Evolutionary conservation across 257 asterid genomes (phyloP).

Genomic region (Gentiana straminea): DNA sequence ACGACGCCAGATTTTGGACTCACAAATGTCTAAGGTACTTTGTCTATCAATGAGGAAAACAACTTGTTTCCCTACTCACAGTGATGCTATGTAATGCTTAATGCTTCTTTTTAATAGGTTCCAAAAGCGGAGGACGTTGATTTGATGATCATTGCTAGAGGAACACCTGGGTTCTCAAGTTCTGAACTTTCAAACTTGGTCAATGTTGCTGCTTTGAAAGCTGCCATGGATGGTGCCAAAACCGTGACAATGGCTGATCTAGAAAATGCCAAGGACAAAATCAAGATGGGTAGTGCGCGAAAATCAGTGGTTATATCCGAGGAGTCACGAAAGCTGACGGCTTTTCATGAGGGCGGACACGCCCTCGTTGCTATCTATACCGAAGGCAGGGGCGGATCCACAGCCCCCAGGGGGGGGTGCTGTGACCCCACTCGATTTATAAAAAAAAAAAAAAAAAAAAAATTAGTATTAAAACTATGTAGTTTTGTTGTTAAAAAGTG

Average conservation of each 20-base stretch:
- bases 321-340: slow-evolving; percentile 58
- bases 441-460: no score
- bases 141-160: slow-evolving; percentile 64
- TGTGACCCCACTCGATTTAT: no score
- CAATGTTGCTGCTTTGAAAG: slow-evolving; percentile 71
- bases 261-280: slow-evolving; percentile 80
- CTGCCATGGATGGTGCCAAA: slow-evolving; percentile 76
- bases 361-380: slow-evolving; percentile 78
- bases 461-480: no score
- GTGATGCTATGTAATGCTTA: slow-evolving; percentile 1
- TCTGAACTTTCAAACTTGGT: slow-evolving; percentile 85
- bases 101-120: slow-evolving; percentile 30
- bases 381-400: no score
- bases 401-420: no score
- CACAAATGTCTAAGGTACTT: slow-evolving; percentile 80
- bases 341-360: slow-evolving; percentile 85
- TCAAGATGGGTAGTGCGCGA: slow-evolving; percentile 86
- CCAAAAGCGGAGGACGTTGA: slow-evolving; percentile 16
- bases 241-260: slow-evolving; percentile 62
- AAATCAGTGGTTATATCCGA: slow-evolving; percentile 80
- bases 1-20: slow-evolving; percentile 77
- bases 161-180: slow-evolving; percentile 82
- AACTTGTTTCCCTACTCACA: background rate
- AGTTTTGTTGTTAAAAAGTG: no score
- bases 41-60: background rate